Evolutionary conservation across 306 rosid species (phyloP).

Genomic region (Cicer yamashitae): DNA sequence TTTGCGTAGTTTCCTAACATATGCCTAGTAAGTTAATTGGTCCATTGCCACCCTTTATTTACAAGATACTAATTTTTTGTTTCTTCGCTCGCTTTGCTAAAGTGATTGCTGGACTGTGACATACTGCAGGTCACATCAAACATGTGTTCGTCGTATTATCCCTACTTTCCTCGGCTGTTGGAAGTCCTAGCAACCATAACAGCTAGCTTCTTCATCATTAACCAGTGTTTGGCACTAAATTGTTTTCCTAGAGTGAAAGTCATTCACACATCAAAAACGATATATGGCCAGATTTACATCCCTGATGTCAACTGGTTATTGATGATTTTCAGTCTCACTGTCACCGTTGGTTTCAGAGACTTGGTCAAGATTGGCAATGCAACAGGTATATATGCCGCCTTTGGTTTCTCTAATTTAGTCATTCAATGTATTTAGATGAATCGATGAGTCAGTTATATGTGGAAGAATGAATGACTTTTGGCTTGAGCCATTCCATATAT

Average conservation of each 20-base stretch:
- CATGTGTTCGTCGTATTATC: constrained; percentile 60
- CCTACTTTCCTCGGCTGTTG: constrained; percentile 76
- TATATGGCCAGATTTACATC: constrained; percentile 81
- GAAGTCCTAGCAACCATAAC: constrained; percentile 97
- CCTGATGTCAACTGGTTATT: constrained; percentile 90
- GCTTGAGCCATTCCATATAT: background rate
- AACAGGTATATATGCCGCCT: constrained; percentile 27
- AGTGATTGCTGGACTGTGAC: constrained; percentile 10
- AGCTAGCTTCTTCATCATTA: constrained; percentile 78
- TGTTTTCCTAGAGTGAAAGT: constrained; percentile 96
- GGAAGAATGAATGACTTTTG: background rate
- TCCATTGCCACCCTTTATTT: background rate
- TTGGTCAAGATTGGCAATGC: constrained; percentile 78
- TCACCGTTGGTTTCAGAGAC: constrained; percentile 70
- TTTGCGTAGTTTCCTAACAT: no score
- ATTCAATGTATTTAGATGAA: background rate
- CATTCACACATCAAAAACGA: constrained; percentile 80
- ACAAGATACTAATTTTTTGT: background rate
- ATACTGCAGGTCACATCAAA: constrained; percentile 53
- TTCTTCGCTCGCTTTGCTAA: constrained; percentile 35
- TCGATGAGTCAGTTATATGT: background rate
- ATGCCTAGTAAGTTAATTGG: constrained; percentile 63
- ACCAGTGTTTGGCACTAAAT: constrained; percentile 82
- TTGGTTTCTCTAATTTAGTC: background rate
- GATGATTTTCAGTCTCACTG: constrained; percentile 78